Percentiles rank a stretch among this genome's conserved stretches.
These are phyloP conservation scores for Termitomyces heimii DNA, from an alignment of 768 basidiomycete species.

Conservation along the genomic window DNA sequence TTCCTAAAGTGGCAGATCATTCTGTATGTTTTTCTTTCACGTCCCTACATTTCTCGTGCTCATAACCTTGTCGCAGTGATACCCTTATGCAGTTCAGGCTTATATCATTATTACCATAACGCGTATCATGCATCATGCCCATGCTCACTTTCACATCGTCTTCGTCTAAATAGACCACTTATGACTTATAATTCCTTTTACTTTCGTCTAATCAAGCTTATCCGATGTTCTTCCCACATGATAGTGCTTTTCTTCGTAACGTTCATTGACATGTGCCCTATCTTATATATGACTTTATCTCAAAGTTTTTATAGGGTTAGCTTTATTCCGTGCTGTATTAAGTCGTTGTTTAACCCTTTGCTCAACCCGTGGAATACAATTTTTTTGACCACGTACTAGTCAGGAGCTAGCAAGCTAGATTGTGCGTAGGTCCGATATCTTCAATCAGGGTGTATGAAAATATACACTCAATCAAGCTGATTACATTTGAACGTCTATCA, in stretches of 20 bases:
- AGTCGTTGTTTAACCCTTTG: neutral
- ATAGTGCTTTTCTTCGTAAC: neutral
- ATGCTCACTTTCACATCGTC: conserved; percentile 2
- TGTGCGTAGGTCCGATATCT: neutral
- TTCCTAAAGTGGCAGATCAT: conserved; percentile 2
- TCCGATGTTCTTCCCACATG: neutral
- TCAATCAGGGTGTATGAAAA: neutral
- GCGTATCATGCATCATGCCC: neutral
- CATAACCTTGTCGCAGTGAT: neutral
- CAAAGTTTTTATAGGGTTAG: conserved; percentile 2
- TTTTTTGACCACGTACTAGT: neutral
- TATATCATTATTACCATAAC: neutral
- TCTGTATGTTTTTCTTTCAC: neutral
- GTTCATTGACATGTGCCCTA: neutral
- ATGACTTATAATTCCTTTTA: conserved; percentile 4
- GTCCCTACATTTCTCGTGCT: neutral
- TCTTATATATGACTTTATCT: neutral
- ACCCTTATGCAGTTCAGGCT: neutral
- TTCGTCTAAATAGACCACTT: conserved; percentile 3
- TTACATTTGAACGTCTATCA: neutral
- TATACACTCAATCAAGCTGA: neutral
- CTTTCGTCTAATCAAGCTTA: conserved; percentile 8
- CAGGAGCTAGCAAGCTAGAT: neutral
- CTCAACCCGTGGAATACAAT: conserved; percentile 2
- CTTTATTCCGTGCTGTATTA: conserved; percentile 3